Evolutionary conservation across 2,329 filamentous ascomycete species (phyloP), one percentile per base, ranked within the genome.

Genomic region (Clonostachys solani): DNA sequence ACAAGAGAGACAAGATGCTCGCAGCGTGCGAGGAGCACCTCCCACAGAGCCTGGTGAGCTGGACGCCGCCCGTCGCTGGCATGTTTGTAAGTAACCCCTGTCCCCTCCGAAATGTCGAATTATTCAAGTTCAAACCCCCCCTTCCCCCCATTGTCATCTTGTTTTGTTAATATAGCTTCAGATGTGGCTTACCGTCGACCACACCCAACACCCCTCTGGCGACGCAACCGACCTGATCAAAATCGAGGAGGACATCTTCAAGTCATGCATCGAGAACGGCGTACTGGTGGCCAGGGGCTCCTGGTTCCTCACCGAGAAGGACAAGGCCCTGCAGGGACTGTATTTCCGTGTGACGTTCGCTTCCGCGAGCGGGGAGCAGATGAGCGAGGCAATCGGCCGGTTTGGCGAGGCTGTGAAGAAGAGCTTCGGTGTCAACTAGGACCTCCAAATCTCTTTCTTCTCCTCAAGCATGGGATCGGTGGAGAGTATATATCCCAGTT

Each of bases 321-420:
- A 80, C 43, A 75, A 72, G 59, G 74, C 68, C 5, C 74, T 75
- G 9, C 73, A 75, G 12, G 85, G 83, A 29, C 74, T 96, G 66
- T 96, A 89, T 71, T 95, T 97, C 75, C 81, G 94, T 45, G 84
- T 89, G 5, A 99, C 92, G 0, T 99, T 87, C 71, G 92, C 92
- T 1, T 85, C 91, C 36, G 91, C 91, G 3, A 83, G 80, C 12
- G 75, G 78, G 13, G 79, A 84, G 47, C 80, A 83, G 54, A 91
- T 92, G 75, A 74, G 73, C 4, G 79, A 84, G 58, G 88, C 87
- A 2, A 89, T 91, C 48, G 73, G 75, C 52, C 74, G 92, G 49
- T 86, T 99, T 55, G 90, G 89, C 0, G 75, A 78, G 48, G 88
- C 90, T 8, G 73, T 97, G 38, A 78, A 81, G 54, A 77, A 74